Evolutionary conservation across 1,139 yeast species (phyloP), one percentile per base, ranked within the genome.

Genomic region (Pichia sp.): DNA sequence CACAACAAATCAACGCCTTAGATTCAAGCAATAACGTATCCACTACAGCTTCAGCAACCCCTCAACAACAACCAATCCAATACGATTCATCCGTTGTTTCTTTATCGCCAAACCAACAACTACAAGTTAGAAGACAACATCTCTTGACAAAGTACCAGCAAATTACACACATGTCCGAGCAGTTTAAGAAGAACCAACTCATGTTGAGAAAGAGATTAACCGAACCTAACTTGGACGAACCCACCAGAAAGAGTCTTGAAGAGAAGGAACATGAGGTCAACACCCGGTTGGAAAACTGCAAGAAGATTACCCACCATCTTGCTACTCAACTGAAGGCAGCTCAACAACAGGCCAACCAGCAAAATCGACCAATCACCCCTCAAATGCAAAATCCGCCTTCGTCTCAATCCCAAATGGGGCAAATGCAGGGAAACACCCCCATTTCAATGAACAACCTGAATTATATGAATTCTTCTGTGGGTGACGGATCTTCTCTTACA

Each of bases 141-240:
- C 62, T 59, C 44, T 53, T 64, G 14, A 66, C 67, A 44, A 69
- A 69, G 48, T 63, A 67, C 50, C 72, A 67, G 45, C 68, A 67
- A 33, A 56, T 70, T 29, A 60, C 62, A 50, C 56, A 58, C 22
- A 55, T 66, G 46, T 67, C 68, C 8, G 74, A 72, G 16, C 80
- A 75, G 48, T 73, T 77, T 52, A 76, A 75, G 48, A 70, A 74
- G 41, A 78, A 74, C 44, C 51, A 71, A 56, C 61, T 67, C 44
- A 63, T 66, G 3, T 65, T 73, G 42, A 73, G 71, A 44, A 66
- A 66, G n/a, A 70, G 70, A 42, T 71, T 70, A 49, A 64, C 57
- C 30, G 62, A 67, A 50, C 69, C 72, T 10, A 62, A 60, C 28
- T 51, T 71, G 3, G 60, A 74, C 2, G 65, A 68, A 0, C 70